phyloP scores from a whole-genome alignment of 768 basidiomycete genomes.

The Dictyophora rubrovolvata region DNA sequence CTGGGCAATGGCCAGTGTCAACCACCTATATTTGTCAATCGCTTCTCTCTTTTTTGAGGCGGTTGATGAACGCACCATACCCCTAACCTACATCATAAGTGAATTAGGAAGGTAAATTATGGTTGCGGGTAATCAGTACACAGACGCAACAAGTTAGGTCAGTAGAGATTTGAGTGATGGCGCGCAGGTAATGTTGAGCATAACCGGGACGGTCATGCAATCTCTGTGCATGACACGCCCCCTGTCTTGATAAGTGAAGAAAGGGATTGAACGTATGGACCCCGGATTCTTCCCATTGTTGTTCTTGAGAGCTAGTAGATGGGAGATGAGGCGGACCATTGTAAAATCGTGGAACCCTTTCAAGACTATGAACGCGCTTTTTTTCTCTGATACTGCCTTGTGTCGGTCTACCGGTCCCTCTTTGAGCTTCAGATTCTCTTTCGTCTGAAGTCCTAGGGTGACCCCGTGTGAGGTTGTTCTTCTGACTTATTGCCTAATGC shows the following conservation, averaged over 20 bases:
- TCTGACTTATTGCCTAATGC: constrained; percentile 19
- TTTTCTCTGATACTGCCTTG: background rate
- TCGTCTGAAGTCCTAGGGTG: constrained; percentile 23
- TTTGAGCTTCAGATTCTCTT: constrained; percentile 14
- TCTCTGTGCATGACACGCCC: background rate
- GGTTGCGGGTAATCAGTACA: background rate
- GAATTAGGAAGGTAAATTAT: background rate
- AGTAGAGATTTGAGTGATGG: background rate
- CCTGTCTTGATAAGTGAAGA: background rate
- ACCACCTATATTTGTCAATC: background rate
- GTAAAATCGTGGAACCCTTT: constrained; percentile 7
- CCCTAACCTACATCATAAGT: background rate
- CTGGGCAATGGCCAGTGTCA: background rate
- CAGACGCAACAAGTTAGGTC: background rate
- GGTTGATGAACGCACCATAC: background rate
- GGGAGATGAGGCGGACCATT: constrained; percentile 2
- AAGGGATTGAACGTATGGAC: background rate
- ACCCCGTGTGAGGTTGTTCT: constrained; percentile 24
- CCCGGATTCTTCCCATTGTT: constrained; percentile 8
- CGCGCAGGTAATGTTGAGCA: constrained; percentile 5
- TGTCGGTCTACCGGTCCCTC: constrained; percentile 33
- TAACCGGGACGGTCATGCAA: constrained; percentile 5
- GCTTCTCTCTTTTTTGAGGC: background rate
- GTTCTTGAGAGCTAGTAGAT: constrained; percentile 3
- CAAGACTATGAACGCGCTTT: constrained; percentile 1